These are phyloP conservation scores for Vitis rupestris DNA, from an alignment of 164 flowering plant genomes.

Conservation along the genomic window DNA sequence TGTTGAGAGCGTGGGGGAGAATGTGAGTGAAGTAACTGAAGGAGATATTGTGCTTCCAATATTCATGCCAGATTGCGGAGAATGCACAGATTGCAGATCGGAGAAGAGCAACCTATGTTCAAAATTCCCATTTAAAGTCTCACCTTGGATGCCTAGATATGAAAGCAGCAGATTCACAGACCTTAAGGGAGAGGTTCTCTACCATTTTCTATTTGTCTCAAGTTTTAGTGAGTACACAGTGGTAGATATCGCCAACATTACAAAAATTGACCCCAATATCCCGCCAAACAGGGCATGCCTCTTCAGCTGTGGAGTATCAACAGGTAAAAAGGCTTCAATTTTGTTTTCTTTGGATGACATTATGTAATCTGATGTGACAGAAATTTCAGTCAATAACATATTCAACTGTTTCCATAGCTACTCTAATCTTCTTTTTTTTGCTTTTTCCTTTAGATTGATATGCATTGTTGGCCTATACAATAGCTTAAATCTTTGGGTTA, in stretches of 20 bases:
- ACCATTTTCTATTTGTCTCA: conserved; percentile 54
- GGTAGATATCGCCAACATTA: conserved; percentile 46
- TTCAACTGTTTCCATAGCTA: too few species aligned
- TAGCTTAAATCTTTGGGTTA: too few species aligned
- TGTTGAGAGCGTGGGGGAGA: conserved; percentile 65
- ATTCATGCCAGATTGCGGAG: conserved; percentile 55
- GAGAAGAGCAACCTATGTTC: conserved; percentile 57
- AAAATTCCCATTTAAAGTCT: conserved; percentile 43
- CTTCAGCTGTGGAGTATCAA: conserved; percentile 67
- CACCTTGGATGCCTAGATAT: conserved; percentile 61
- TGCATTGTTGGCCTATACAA: too few species aligned
- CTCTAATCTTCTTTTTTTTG: too few species aligned
- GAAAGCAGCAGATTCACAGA: conserved; percentile 61
- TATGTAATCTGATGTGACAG: too few species aligned
- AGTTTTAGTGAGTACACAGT: conserved; percentile 70
- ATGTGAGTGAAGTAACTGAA: conserved; percentile 40
- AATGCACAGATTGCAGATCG: conserved; percentile 59
- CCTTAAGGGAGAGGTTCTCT: conserved; percentile 46
- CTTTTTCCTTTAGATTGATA: too few species aligned
- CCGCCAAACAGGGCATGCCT: conserved; percentile 69
- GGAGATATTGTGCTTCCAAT: conserved; percentile 63
- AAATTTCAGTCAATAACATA: too few species aligned
- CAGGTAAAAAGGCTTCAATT: conserved; percentile 37
- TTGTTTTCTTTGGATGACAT: too few species aligned
- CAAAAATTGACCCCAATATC: conserved; percentile 45